Base-by-base conservation (phyloP, 1,139 yeast genomes). In the Debaryomyces coudertii region DNA sequence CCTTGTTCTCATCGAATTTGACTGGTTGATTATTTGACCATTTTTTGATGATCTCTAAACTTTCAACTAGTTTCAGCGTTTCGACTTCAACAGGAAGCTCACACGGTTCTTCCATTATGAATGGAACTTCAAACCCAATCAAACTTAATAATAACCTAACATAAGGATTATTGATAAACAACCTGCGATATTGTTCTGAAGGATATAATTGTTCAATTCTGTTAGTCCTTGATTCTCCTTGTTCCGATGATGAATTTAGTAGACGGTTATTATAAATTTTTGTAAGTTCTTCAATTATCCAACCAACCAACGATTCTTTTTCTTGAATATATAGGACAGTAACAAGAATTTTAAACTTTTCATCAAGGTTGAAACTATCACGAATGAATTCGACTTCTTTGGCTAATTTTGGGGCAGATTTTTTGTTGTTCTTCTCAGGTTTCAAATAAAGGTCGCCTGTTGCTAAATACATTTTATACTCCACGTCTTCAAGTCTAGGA, bases 401-500 rank as follows among this genome's bases (percentile, higher is more conserved):
- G 18, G 76, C 76, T 31, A 68, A 51, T 29, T 56, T 57, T 2
- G 70, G 68, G 11, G 52, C 60, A 3, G 50, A 50, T 1, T 50
- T 44, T 14, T 52, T 47, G 23, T 55, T 53, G 18, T 50, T 39
- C 14, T 49, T 51, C 24, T 58, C 62, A 2, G 62, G 62, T 36
- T 62, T 64, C 25, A 54, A 51, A 48, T 53, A 62, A 8, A 76
- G 60, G 42, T 84, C 88, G 30, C 92, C 89, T 1, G 78, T 68
- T 22, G 73, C 64, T 51, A 78, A 65, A 50, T 62, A 80, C 2
- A 69, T 59, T 44, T 64, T 63, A 33, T 63, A 62, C 24, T 65
- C 68, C 11, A 61, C 62, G 16, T 77, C 81, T 42, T 80, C 81
- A 52, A 83, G 64, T 54, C 88, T 70, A 23, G 85, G 79, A 64